Evolutionary conservation across 306 rosid genomes (phyloP).

Genomic region (Fagus sylvatica): DNA sequence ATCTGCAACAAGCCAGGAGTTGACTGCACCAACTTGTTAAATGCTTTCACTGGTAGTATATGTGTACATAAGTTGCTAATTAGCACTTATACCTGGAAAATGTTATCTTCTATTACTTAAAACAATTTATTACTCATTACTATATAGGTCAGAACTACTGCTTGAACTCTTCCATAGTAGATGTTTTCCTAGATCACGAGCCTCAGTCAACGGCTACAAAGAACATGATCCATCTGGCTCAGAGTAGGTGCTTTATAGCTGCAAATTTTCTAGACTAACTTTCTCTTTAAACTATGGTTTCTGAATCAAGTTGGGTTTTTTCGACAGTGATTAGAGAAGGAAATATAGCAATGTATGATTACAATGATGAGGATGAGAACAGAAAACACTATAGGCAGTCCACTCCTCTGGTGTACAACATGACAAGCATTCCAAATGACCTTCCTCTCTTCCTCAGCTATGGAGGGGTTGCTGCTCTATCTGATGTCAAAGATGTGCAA

Average conservation of each 20-base stretch:
- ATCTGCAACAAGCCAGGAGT: slow-evolving; percentile 62
- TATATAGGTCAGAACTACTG: slow-evolving; percentile 74
- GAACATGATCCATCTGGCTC: slow-evolving; percentile 85
- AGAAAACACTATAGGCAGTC: slow-evolving; percentile 61
- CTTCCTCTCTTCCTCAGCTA: slow-evolving; percentile 67
- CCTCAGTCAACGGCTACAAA: slow-evolving; percentile 90
- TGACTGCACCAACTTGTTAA: slow-evolving; percentile 75
- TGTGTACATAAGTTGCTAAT: neutral
- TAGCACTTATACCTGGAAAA: neutral
- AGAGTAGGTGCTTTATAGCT: slow-evolving; percentile 51
- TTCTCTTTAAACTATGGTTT: neutral
- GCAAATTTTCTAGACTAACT: too few species aligned
- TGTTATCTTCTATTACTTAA: neutral
- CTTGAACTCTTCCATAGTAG: slow-evolving; percentile 59
- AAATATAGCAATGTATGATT: slow-evolving; percentile 64
- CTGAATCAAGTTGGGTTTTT: neutral
- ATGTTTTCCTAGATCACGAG: slow-evolving; percentile 67
- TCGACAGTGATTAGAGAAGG: slow-evolving; percentile 74
- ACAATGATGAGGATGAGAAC: slow-evolving; percentile 41
- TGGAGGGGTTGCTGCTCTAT: slow-evolving; percentile 70
- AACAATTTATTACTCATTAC: neutral
- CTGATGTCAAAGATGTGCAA: slow-evolving; percentile 67
- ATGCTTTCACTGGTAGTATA: slow-evolving; percentile 71
- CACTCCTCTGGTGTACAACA: slow-evolving; percentile 66
- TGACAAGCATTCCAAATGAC: slow-evolving; percentile 61